Evolutionary conservation across 106 monocot species (phyloP).

Genomic region (Dendrobium huoshanense): DNA sequence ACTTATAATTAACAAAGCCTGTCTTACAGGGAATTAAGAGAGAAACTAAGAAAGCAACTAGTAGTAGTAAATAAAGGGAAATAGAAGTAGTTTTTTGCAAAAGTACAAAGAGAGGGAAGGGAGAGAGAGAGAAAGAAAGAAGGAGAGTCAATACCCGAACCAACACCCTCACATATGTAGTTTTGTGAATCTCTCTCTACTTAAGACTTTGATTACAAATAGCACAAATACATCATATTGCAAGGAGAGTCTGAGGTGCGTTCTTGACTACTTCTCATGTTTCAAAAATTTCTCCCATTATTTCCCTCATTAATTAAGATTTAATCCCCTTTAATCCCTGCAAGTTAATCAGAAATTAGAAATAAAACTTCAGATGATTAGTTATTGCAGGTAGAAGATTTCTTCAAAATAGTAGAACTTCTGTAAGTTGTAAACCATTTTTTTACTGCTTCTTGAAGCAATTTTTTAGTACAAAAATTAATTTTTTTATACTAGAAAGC

Average conservation of each 20-base stretch:
- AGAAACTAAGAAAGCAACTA: not conserved
- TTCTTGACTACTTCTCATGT: slow-evolving; percentile 71
- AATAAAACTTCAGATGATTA: not conserved
- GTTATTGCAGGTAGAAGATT: not conserved
- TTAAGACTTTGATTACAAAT: not conserved
- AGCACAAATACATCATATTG: slow-evolving; percentile 26
- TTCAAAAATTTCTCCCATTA: slow-evolving; percentile 1
- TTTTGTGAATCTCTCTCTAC: slow-evolving; percentile 8
- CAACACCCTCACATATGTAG: slow-evolving; percentile 44
- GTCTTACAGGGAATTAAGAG: not conserved
- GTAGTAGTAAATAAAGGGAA: not conserved
- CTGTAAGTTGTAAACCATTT: too few relatives aligned
- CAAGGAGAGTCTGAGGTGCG: slow-evolving; percentile 84
- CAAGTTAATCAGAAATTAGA: not conserved
- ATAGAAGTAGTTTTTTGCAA: not conserved
- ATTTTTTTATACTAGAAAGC: too few relatives aligned
- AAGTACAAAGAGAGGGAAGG: not conserved
- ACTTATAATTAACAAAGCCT: not conserved
- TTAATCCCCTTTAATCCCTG: not conserved
- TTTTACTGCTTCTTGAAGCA: too few relatives aligned
- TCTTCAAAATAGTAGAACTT: not conserved
- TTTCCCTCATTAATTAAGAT: not conserved
- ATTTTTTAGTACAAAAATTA: too few relatives aligned
- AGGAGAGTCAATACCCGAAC: slow-evolving; percentile 94
- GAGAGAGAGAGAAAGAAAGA: not conserved